These are phyloP conservation scores for Serpula lacrymans DNA, from an alignment of 768 basidiomycete species.

Conservation along the genomic window DNA sequence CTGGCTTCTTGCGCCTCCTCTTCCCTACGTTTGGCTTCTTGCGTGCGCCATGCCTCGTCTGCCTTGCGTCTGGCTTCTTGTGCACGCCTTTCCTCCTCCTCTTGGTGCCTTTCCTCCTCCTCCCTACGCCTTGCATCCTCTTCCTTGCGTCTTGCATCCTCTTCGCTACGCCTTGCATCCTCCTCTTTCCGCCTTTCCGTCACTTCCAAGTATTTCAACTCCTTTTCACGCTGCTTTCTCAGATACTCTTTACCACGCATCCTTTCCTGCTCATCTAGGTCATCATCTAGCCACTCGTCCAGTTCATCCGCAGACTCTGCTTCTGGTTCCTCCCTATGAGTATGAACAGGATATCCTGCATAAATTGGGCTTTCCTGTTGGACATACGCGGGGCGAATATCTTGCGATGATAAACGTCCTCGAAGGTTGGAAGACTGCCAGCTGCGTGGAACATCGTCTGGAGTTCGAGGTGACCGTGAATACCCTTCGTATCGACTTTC, in stretches of 20 bases:
- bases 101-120: slow-evolving; percentile 6
- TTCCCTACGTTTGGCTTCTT: slow-evolving; percentile 17
- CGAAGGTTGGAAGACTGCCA: slow-evolving; percentile 28
- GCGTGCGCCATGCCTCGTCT: too few relatives aligned
- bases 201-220: slow-evolving; percentile 23
- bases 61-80: slow-evolving; percentile 18
- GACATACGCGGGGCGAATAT: slow-evolving; percentile 21
- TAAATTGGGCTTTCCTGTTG: slow-evolving; percentile 17
- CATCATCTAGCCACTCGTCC: slow-evolving; percentile 30
- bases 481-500: slow-evolving; percentile 25
- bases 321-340: slow-evolving; percentile 27
- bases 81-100: too few relatives aligned
- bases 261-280: slow-evolving; percentile 27
- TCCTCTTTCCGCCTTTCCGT: slow-evolving; percentile 32
- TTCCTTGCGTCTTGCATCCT: slow-evolving; percentile 28
- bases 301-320: slow-evolving; percentile 27
- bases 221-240: slow-evolving; percentile 23
- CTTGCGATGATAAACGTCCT: slow-evolving; percentile 25
- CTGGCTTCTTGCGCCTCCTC: slow-evolving; percentile 27
- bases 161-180: slow-evolving; percentile 31
- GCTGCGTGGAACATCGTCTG: slow-evolving; percentile 25
- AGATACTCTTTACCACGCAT: slow-evolving; percentile 31
- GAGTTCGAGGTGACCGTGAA: slow-evolving; percentile 26
- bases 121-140: slow-evolving; percentile 20
- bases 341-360: slow-evolving; percentile 17